Percentiles rank a stretch among this genome's conserved stretches.
Conservation (phyloP, 2,329 filamentous ascomycete genomes). For the Colletotrichum sp. region DNA sequence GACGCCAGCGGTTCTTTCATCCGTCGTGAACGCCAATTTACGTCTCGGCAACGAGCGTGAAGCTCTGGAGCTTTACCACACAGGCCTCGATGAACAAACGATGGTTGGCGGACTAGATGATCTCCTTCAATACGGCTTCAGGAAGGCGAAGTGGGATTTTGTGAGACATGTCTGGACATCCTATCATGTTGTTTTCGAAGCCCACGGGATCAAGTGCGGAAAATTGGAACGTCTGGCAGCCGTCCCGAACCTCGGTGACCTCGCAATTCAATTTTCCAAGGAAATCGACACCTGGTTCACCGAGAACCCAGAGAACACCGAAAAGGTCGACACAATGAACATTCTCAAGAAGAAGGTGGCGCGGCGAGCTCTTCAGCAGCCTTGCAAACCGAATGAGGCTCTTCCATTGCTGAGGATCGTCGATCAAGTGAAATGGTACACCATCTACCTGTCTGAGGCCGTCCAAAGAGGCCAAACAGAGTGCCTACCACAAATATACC, state of each 20-base stretch:
- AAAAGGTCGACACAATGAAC: slow-evolving; percentile 15
- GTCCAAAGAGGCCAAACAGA: slow-evolving; percentile 30
- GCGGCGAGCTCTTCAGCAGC: slow-evolving; percentile 33
- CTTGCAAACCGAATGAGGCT: slow-evolving; percentile 38
- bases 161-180: slow-evolving; percentile 41
- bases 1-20: slow-evolving; percentile 44
- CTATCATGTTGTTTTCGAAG: slow-evolving; percentile 30
- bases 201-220: neutral
- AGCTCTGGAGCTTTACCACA: slow-evolving; percentile 46
- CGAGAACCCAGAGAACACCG: neutral
- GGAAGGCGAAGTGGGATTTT: slow-evolving; percentile 37
- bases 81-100: slow-evolving; percentile 36
- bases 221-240: slow-evolving; percentile 26
- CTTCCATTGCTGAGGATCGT: slow-evolving; percentile 44
- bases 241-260: slow-evolving; percentile 31
- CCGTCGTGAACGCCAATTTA: slow-evolving; percentile 47
- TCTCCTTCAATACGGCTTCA: slow-evolving; percentile 46
- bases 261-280: slow-evolving; percentile 36
- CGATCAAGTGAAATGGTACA: slow-evolving; percentile 44
- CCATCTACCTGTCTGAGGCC: slow-evolving; percentile 44
- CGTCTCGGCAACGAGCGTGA: slow-evolving; percentile 39
- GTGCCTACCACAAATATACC: slow-evolving; percentile 48
- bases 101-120: slow-evolving; percentile 48
- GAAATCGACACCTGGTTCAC: neutral
- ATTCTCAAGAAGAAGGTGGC: slow-evolving; percentile 36